Percentiles rank a stretch among this genome's conserved stretches.
phyloP scores from a whole-genome alignment of 495 filamentous ascomycete genomes.

The Paragyromitra xinjiangensis region DNA sequence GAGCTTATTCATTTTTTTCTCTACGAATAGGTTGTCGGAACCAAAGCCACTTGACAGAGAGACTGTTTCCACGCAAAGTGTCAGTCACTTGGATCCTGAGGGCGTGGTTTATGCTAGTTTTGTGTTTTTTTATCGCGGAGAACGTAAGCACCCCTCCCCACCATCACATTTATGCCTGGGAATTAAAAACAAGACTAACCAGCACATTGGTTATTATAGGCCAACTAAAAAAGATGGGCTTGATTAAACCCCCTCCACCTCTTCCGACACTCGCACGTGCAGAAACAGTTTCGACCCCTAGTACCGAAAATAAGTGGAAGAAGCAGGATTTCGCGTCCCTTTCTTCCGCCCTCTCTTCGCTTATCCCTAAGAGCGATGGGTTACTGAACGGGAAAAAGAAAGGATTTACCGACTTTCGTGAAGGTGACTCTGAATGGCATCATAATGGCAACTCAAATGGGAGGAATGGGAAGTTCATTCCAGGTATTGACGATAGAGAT shows the following conservation, averaged over 20 bases:
- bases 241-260: conserved; percentile 53
- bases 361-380: conserved; percentile 81
- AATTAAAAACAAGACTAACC: conserved; percentile 1
- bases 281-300: conserved; percentile 28
- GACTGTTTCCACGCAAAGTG: conserved; percentile 96
- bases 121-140: conserved; percentile 96
- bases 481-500: conserved; percentile 70
- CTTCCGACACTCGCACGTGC: conserved; percentile 9
- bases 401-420: conserved; percentile 90
- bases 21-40: conserved; percentile 81
- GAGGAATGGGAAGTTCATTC: conserved; percentile 53
- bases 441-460: conserved; percentile 60
- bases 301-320: conserved; percentile 81
- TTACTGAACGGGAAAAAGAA: conserved; percentile 82
- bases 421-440: conserved; percentile 62
- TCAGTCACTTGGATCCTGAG: conserved; percentile 95
- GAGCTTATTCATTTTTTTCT: conserved; percentile 55
- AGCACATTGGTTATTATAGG: conserved; percentile 18
- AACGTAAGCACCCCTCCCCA: conserved; percentile 71
- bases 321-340: conserved; percentile 77
- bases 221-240: conserved; percentile 57
- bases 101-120: conserved; percentile 96
- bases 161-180: neutral
- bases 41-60: conserved; percentile 97
- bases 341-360: conserved; percentile 47